Conservation (phyloP, 495 filamentous ascomycete species). For the Penicillium subrubescens region DNA sequence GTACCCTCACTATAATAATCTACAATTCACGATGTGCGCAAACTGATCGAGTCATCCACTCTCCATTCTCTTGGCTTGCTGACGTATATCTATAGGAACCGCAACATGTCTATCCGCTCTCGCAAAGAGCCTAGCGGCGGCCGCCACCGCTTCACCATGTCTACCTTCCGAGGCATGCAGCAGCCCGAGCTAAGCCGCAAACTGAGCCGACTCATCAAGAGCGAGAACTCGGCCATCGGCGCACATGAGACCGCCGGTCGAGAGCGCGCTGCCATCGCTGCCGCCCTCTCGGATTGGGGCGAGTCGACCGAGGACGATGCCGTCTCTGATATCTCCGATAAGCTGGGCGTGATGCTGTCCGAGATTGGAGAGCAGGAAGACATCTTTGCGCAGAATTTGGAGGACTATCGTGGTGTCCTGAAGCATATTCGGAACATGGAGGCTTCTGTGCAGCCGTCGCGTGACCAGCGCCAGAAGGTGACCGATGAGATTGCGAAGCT, state of each 20-base stretch:
- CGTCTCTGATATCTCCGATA: slow-evolving; percentile 87
- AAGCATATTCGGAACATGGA: slow-evolving; percentile 95
- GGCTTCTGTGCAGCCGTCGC: slow-evolving; percentile 84
- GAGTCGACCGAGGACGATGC: slow-evolving; percentile 84
- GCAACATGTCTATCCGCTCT: slow-evolving; percentile 62
- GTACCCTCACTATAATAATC: not conserved
- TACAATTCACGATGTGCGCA: slow-evolving; percentile 5
- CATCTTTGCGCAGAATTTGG: slow-evolving; percentile 78
- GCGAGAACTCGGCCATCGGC: slow-evolving; percentile 79
- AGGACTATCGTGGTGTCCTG: slow-evolving; percentile 75
- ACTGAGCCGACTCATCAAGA: slow-evolving; percentile 89
- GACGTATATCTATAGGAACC: slow-evolving; percentile 51
- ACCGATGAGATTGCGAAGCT: slow-evolving; percentile 86
- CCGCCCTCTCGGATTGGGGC: slow-evolving; percentile 96
- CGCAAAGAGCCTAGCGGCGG: slow-evolving; percentile 41
- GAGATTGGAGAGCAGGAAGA: slow-evolving; percentile 95
- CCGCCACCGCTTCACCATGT: slow-evolving; percentile 73
- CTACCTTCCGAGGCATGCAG: slow-evolving; percentile 75
- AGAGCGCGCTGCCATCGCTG: slow-evolving; percentile 79
- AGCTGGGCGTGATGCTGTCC: slow-evolving; percentile 85
- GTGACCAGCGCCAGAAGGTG: slow-evolving; percentile 82
- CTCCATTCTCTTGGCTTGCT: not conserved
- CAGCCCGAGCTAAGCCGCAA: slow-evolving; percentile 84
- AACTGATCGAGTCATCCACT: not conserved
- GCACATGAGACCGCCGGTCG: slow-evolving; percentile 80